Evolutionary conservation across 2,329 filamentous ascomycete genomes (phyloP).

Genomic region (Exophiala spinifera): DNA sequence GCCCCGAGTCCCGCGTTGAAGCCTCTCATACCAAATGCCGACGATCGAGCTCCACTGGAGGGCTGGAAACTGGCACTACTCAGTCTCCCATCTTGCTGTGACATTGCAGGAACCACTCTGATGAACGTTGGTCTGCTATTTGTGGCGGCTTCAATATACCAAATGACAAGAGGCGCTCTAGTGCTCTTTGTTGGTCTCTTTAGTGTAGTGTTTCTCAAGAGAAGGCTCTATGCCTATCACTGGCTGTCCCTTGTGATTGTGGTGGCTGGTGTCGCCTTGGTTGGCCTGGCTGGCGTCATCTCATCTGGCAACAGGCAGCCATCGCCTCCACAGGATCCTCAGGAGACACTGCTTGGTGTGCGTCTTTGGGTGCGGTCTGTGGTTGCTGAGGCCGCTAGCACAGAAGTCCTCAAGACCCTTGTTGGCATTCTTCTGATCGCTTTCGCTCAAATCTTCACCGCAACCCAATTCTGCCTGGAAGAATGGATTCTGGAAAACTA

Average conservation of each 20-base stretch:
- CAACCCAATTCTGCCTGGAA: conserved; percentile 92
- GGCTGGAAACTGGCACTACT: conserved; percentile 73
- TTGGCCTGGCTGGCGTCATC: conserved; percentile 83
- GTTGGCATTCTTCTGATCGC: conserved; percentile 88
- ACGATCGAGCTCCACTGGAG: conserved; percentile 58
- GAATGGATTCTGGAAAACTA: conserved; percentile 85
- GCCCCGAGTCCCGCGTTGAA: conserved; percentile 51
- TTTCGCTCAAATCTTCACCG: conserved; percentile 92
- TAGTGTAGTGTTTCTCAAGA: conserved; percentile 83
- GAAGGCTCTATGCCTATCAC: conserved; percentile 79
- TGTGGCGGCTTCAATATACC: conserved; percentile 93
- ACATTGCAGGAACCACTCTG: conserved; percentile 90
- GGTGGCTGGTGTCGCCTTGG: conserved; percentile 80
- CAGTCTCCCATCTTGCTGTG: conserved; percentile 82
- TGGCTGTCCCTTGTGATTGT: conserved; percentile 87
- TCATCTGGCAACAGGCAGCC: conserved; percentile 54
- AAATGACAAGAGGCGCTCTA: conserved; percentile 94
- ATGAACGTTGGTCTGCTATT: conserved; percentile 96
- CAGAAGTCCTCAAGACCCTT: conserved; percentile 65
- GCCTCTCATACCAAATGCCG: conserved; percentile 50
- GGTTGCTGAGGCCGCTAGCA: conserved; percentile 43
- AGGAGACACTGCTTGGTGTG: conserved; percentile 29
- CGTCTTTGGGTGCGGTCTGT: conserved; percentile 35
- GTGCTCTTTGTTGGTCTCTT: conserved; percentile 95
- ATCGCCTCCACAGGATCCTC: conserved; percentile 32